Evolutionary conservation across 768 basidiomycete genomes (phyloP), one percentile per base, ranked within the genome.

Genomic region (Dioszegia crocea): DNA sequence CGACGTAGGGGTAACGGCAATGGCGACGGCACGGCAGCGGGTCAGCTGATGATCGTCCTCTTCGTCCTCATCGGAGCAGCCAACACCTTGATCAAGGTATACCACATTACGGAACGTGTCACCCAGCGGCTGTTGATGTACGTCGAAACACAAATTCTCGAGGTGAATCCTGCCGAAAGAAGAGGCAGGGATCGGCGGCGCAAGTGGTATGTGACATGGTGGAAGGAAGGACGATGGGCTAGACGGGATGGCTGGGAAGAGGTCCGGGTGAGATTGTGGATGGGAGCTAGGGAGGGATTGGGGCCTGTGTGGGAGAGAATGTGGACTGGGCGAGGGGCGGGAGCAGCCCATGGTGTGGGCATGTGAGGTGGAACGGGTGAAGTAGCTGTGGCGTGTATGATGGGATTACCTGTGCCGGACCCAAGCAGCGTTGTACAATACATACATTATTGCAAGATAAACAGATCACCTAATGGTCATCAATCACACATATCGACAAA

Each of bases 131-230:
- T 65, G 27, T 50, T 74, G 48, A 45, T 33, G 21, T 68, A 67
- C 26, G 63, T 74, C 29, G 72, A 74, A 46, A 65, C 67, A 17
- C 64, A 66, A 51, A 68, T 74, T 16, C 47, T 74, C 26, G 72
- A 74, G 44, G 72, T 74, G 16, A 73, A 73, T 56, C 63, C 71
- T 1, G 60, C 62, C 9, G 69, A 71, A 8, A 58, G 59, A 51
- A 59, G 45, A 30, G 29, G 24, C 19, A 33, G 45, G 44, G 45
- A 38, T 14, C 50, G 47, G 21, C 51, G 56, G 39, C 31, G 53
- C 51, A 48, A 62, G 19, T 68, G 70, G 65, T 61, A 48, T 29
- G 47, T 53, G 14, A 30, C 55, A 1, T 68, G 65, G 67, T 38
- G 62, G 24, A 61, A 60, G 23, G 62, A 63, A 27, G 49, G 54